These are phyloP conservation scores for Diutina sp. DNA, from an alignment of 1,139 yeast genomes.

Conservation along the genomic window DNA sequence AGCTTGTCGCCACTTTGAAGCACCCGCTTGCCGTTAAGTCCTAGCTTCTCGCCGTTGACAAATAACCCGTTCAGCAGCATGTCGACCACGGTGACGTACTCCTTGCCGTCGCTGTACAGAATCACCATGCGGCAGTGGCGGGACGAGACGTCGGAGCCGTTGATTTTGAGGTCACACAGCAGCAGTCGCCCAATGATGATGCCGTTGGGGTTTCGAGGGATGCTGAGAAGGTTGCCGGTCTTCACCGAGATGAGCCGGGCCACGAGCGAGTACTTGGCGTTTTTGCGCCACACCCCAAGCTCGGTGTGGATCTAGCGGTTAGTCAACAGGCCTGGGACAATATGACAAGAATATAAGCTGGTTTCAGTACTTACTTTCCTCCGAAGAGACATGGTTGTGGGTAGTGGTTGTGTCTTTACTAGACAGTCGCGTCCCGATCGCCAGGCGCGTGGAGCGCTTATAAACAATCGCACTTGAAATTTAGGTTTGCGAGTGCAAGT, in stretches of 20 bases:
- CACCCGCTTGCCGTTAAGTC: slow-evolving; percentile 33
- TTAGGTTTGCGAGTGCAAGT: background rate
- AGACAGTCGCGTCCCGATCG: background rate
- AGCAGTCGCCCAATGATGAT: slow-evolving; percentile 48
- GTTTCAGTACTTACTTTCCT: background rate
- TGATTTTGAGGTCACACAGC: slow-evolving; percentile 42
- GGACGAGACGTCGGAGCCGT: slow-evolving; percentile 54
- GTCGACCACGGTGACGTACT: slow-evolving; percentile 40
- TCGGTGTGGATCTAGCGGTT: background rate
- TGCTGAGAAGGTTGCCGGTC: slow-evolving; percentile 17
- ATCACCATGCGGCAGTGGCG: slow-evolving; percentile 45
- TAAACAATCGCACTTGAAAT: background rate
- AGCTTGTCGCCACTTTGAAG: slow-evolving; percentile 54
- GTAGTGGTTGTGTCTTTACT: no score
- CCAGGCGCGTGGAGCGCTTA: background rate
- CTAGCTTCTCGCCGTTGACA: slow-evolving; percentile 34
- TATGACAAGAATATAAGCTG: no score
- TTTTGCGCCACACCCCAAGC: background rate
- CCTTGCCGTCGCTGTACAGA: slow-evolving; percentile 21
- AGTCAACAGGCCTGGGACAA: background rate
- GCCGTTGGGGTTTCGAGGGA: slow-evolving; percentile 22
- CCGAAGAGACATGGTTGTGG: background rate
- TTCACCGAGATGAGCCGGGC: slow-evolving; percentile 22
- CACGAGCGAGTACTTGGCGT: slow-evolving; percentile 3
- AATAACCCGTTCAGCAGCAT: slow-evolving; percentile 57